Evolutionary conservation across 192 early-diverging fungal genomes (phyloP), one percentile per base, ranked within the genome.

Genomic region (Fimicolochytrium jonesii): DNA sequence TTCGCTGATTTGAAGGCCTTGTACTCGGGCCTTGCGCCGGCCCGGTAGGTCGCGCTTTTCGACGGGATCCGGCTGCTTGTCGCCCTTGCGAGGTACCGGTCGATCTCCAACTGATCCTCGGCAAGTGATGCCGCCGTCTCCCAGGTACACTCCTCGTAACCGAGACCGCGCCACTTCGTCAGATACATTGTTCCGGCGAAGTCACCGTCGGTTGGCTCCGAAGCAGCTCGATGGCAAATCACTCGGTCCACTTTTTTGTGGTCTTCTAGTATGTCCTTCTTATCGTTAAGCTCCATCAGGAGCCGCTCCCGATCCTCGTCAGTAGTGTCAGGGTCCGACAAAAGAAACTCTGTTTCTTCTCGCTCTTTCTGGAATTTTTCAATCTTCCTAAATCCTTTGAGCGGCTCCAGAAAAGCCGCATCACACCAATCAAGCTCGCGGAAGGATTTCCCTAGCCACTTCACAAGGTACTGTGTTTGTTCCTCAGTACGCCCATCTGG

Each of bases 381-480:
- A 0, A 95, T 73, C 67, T 93, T 95, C 45, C 87, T 87, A 74
- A 85, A 90, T 0, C 95, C 95, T 71, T 92, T 94, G 61, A 83
- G 84, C 3, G 78, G 71, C 15, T 72, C 66, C 29, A 98, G 80
- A 29, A 83, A 71, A 10, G 77, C 78, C 7, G 81, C 79, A 0
- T 77, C 77, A 53, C 93, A 86, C 95, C 95, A 99, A 0, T 94
- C 92, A 39, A 95, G 87, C 59, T 93, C 88, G 43, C 92, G 73
- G 74, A 95, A 91, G 23, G 92, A 90, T 74, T 81, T 86, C 6
- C 88, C 85, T 73, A 88, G 88, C 95, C 95, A 99, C 66, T 99
- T 97, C 61, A 99, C 85, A n/a, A 85, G 73, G 56, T 87, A 96
- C 75, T 92, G 88, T 56, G 86, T 72, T 29, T 61, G 26, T 31